Evolutionary conservation across 2,329 filamentous ascomycete species (phyloP).

Genomic region (Aspergillus clavatus): DNA sequence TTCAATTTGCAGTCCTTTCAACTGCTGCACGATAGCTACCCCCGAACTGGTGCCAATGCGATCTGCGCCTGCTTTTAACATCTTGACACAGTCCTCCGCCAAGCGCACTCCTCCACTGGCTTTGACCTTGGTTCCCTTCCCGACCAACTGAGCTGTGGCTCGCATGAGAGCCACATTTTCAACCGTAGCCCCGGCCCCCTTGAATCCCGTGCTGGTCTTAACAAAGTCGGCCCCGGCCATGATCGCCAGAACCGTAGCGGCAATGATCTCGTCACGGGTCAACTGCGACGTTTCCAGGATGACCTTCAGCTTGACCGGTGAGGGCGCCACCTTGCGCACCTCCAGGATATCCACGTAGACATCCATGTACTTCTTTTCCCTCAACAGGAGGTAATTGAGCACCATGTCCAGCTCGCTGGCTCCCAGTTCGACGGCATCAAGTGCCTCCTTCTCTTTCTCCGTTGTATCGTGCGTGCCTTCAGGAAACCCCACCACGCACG

Average conservation of each 20-base stretch:
- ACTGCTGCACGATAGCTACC: conserved; percentile 50
- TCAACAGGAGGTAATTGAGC: conserved; percentile 50
- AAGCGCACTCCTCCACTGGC: conserved; percentile 55
- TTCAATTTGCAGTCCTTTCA: no score
- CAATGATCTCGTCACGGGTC: conserved; percentile 46
- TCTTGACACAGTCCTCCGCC: conserved; percentile 47
- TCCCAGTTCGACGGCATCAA: conserved; percentile 46
- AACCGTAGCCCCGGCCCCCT: conserved; percentile 50
- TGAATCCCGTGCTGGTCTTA: conserved; percentile 58
- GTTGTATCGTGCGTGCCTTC: conserved; percentile 52
- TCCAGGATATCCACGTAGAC: conserved; percentile 52
- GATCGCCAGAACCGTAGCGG: conserved; percentile 49
- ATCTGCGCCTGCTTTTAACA: conserved; percentile 54
- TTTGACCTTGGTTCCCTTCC: conserved; percentile 48
- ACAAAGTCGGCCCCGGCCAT: conserved; percentile 54
- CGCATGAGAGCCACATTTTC: conserved; percentile 54
- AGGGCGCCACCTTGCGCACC: conserved; percentile 46
- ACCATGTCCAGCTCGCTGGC: conserved; percentile 57
- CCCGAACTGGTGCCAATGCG: conserved; percentile 55
- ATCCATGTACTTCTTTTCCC: conserved; percentile 41
- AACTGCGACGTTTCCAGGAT: conserved; percentile 58
- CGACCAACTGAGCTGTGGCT: conserved; percentile 43
- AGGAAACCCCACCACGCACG: conserved; percentile 57
- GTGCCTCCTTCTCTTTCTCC: conserved; percentile 50
- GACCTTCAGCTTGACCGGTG: conserved; percentile 48